A percentile compares a stretch with the other conserved stretches of the same genome.
These are phyloP conservation scores for Lipomyces spencermartinsiae DNA, from an alignment of 805 yeast genomes.

Conservation along the genomic window DNA sequence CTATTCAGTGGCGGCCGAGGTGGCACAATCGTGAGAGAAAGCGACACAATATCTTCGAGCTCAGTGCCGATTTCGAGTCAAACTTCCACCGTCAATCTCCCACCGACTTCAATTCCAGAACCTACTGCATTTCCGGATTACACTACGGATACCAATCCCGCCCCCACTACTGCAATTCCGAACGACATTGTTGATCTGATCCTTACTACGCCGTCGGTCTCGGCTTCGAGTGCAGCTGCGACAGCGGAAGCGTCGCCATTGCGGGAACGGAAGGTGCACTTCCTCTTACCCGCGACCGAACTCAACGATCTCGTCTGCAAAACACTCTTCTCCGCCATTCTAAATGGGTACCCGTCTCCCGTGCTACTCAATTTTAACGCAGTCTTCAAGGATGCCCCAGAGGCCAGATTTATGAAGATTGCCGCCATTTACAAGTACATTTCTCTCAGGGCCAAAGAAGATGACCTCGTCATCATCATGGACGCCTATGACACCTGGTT, in stretches of 20 bases:
- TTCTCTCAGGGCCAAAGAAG: constrained; percentile 29
- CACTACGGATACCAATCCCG: no score
- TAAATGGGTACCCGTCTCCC: constrained; percentile 36
- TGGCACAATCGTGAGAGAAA: constrained; percentile 6
- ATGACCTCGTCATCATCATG: constrained; percentile 35
- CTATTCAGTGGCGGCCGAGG: constrained; percentile 15
- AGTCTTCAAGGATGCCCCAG: constrained; percentile 31
- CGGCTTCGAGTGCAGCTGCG: not conserved
- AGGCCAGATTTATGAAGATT: constrained; percentile 38
- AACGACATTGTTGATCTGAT: no score
- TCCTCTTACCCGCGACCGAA: constrained; percentile 37
- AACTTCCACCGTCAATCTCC: no score
- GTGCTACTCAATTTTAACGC: constrained; percentile 31
- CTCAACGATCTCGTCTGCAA: constrained; percentile 35
- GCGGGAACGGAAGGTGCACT: constrained; percentile 30
- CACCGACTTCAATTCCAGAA: no score
- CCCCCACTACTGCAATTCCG: no score
- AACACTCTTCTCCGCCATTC: constrained; percentile 34
- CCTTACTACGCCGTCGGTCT: no score
- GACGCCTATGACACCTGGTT: constrained; percentile 40
- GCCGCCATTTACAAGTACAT: constrained; percentile 37
- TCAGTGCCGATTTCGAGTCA: not conserved
- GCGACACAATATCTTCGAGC: constrained; percentile 3
- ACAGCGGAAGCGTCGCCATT: not conserved
- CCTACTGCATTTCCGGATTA: no score